Percentiles rank a stretch among this genome's conserved stretches.
Conservation (phyloP, 163 green algal species). For the Prototheca cutis region DNA sequence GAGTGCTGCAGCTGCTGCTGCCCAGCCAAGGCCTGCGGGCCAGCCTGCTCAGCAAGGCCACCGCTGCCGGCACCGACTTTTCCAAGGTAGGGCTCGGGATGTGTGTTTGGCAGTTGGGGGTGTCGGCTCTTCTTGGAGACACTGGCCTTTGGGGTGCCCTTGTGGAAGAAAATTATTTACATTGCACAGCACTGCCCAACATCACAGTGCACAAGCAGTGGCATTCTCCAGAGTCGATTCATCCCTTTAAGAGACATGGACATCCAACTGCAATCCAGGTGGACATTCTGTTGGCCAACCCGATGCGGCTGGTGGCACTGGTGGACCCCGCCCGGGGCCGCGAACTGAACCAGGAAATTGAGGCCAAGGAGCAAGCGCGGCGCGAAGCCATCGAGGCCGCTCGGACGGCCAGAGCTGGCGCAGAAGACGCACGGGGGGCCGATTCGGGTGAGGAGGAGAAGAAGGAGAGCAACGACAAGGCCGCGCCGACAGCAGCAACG, state of each 20-base stretch:
- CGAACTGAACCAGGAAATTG: conserved; percentile 7
- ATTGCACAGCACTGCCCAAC: no score
- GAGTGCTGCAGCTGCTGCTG: conserved; percentile 58
- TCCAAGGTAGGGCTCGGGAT: no score
- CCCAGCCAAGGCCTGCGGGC: conserved; percentile 42
- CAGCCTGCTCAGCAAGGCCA: conserved; percentile 64
- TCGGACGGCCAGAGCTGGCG: not conserved
- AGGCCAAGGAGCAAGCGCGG: not conserved
- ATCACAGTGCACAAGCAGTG: no score
- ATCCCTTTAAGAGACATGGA: no score
- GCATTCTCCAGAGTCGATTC: no score
- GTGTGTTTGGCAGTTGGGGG: no score
- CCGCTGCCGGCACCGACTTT: conserved; percentile 56
- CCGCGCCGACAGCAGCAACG: not conserved
- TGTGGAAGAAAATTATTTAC: no score
- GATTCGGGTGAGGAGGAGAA: not conserved
- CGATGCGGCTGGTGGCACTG: conserved; percentile 55
- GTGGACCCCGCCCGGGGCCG: conserved; percentile 13
- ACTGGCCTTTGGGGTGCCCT: no score
- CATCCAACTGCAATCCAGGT: no score
- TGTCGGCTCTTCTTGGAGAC: no score
- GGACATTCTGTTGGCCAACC: conserved; percentile 84
- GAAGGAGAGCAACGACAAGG: not conserved
- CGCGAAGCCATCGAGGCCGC: no score
- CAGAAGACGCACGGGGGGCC: not conserved